Evolutionary conservation across 176 grass and related monocot genomes (phyloP).

Genomic region (Urochloa ruziziensis): DNA sequence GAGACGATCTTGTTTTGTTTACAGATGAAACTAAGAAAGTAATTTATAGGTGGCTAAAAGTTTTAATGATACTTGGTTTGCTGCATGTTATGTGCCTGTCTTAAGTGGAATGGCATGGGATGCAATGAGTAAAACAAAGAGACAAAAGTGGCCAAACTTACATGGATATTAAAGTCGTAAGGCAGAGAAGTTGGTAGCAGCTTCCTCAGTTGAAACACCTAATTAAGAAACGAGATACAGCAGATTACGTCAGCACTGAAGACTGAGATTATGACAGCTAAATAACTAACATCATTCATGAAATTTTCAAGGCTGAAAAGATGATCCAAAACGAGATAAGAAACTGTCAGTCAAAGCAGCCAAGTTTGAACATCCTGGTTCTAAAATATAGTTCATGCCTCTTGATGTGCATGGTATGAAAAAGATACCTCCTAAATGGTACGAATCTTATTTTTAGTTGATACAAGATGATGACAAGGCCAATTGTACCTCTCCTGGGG

Average conservation of each 20-base stretch:
- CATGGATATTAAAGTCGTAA: slow-evolving; percentile 99
- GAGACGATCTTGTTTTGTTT: not conserved
- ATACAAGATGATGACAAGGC: slow-evolving; percentile 15
- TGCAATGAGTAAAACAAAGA: slow-evolving; percentile 20
- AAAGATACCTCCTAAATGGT: not conserved
- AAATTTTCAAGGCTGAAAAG: not conserved
- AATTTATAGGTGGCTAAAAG: not conserved
- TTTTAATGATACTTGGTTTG: slow-evolving; percentile 4
- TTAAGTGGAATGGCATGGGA: not conserved
- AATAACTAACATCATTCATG: not conserved
- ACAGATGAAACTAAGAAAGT: not conserved
- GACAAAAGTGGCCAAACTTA: slow-evolving; percentile 46
- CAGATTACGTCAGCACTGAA: slow-evolving; percentile 15
- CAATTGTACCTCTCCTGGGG: slow-evolving; percentile 76
- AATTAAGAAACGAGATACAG: slow-evolving; percentile 35
- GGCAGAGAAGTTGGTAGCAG: slow-evolving; percentile 83
- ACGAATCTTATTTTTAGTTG: not conserved
- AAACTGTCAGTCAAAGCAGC: slow-evolving; percentile 3
- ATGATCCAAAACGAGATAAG: not conserved
- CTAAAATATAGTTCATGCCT: not conserved
- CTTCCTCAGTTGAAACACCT: slow-evolving; percentile 96
- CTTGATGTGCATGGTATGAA: slow-evolving; percentile 3
- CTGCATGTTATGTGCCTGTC: not conserved
- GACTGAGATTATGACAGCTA: not conserved
- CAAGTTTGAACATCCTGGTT: not conserved